Conservation (phyloP, 2,329 filamentous ascomycete species). For the Pseudocercospora vitis region DNA sequence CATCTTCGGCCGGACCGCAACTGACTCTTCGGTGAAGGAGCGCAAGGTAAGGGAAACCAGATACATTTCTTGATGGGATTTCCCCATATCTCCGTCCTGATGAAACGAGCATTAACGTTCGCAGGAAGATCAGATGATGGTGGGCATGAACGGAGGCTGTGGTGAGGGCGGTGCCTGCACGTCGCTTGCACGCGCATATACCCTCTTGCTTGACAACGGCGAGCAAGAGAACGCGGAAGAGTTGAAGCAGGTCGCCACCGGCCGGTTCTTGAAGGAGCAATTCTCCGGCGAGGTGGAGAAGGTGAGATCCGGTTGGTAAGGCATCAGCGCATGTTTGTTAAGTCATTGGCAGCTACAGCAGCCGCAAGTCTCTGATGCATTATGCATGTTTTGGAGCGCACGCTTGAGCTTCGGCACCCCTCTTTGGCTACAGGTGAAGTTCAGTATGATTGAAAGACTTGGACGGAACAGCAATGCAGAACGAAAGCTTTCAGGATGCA, state of each 20-base stretch:
- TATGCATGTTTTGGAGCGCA: too few relatives aligned
- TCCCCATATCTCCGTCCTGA: not conserved
- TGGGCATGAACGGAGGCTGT: slow-evolving; percentile 17
- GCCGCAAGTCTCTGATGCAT: too few relatives aligned
- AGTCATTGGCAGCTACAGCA: too few relatives aligned
- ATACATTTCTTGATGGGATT: not conserved
- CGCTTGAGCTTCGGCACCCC: too few relatives aligned
- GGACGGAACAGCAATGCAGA: too few relatives aligned
- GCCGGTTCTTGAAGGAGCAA: slow-evolving; percentile 12
- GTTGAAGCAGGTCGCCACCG: slow-evolving; percentile 13
- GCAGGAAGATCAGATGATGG: slow-evolving; percentile 16
- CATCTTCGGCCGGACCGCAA: slow-evolving; percentile 12
- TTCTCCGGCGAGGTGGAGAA: slow-evolving; percentile 14
- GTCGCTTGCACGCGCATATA: slow-evolving; percentile 18
- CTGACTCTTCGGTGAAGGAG: slow-evolving; percentile 9
- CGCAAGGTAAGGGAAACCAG: slow-evolving; percentile 9
- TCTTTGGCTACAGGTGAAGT: too few relatives aligned
- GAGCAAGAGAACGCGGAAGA: slow-evolving; percentile 17
- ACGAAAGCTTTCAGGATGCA: too few relatives aligned
- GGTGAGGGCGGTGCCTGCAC: slow-evolving; percentile 17
- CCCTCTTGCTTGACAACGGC: slow-evolving; percentile 14
- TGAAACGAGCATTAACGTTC: too few relatives aligned
- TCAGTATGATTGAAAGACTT: too few relatives aligned
- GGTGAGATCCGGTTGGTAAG: slow-evolving; percentile 12
- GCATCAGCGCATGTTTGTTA: too few relatives aligned